Conservation (phyloP, 202 grass and related monocot species). For the Brachypodium distachyon region DNA sequence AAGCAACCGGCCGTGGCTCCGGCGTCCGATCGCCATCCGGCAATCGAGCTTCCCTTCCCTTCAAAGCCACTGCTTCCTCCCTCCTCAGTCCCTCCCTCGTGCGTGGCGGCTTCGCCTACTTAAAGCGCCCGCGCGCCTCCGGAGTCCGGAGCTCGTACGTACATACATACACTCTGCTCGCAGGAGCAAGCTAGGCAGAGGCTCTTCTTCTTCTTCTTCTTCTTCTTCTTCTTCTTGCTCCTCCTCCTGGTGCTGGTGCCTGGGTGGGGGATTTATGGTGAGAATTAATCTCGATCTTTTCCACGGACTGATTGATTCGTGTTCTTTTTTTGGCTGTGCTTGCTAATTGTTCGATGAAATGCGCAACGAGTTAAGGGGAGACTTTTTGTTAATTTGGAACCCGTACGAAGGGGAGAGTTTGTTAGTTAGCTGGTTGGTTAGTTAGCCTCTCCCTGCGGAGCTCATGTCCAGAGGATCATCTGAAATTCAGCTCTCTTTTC, state of each 20-base stretch:
- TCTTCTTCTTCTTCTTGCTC: neutral
- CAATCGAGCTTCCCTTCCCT: neutral
- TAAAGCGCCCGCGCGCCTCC: neutral
- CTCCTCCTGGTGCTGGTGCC: neutral
- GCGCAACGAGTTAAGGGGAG: neutral
- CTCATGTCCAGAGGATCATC: neutral
- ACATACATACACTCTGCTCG: neutral
- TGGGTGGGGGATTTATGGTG: neutral
- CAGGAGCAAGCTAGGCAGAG: too few species aligned
- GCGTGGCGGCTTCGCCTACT: constrained; percentile 11
- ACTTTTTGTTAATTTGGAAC: neutral
- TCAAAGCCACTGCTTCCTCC: constrained; percentile 18
- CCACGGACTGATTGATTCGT: neutral
- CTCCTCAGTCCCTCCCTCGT: too few species aligned
- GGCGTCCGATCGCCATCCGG: neutral
- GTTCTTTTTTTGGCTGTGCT: neutral
- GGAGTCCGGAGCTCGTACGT: neutral
- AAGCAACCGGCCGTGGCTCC: constrained; percentile 9
- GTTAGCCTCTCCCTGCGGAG: neutral
- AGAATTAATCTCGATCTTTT: neutral
- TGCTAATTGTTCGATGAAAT: constrained; percentile 4
- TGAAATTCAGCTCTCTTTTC: neutral
- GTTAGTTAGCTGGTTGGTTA: neutral
- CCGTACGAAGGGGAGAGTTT: too few species aligned
- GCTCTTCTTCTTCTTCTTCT: neutral